A percentile compares a stretch with the other conserved stretches of the same genome.
Evolutionary conservation across 768 basidiomycete genomes (phyloP).

Genomic region (Amylocystis lapponica): DNA sequence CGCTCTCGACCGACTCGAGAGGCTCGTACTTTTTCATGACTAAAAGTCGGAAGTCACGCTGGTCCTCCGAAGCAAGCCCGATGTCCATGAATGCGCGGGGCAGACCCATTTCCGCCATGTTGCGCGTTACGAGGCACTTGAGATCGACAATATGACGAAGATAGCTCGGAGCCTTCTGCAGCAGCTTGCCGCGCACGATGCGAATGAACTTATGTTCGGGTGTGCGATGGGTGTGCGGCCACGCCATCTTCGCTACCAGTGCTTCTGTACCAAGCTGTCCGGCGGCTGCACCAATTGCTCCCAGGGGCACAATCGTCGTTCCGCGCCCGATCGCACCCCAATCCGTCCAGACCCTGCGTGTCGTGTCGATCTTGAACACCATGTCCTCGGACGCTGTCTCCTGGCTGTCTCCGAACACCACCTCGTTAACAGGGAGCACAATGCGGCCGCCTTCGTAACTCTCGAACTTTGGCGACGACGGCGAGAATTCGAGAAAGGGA

Average conservation of each 20-base stretch:
- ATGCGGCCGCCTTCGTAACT: neutral
- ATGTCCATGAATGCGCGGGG: constrained; percentile 5
- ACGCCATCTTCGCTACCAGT: constrained; percentile 6
- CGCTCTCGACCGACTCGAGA: constrained; percentile 16
- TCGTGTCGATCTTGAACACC: neutral
- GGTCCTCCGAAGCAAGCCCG: neutral
- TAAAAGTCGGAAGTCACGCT: constrained; percentile 16
- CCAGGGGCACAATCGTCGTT: neutral
- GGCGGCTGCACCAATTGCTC: neutral
- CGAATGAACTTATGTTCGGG: neutral
- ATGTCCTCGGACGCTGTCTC: neutral
- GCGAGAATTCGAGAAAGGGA: constrained; percentile 6
- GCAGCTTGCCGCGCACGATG: neutral
- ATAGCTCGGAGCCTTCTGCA: neutral
- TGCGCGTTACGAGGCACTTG: constrained; percentile 2
- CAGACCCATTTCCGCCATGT: constrained; percentile 7
- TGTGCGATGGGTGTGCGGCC: neutral
- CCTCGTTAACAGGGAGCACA: neutral
- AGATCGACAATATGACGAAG: constrained; percentile 3
- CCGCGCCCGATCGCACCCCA: neutral
- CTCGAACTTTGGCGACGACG: neutral
- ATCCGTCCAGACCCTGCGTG: neutral
- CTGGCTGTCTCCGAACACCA: neutral
- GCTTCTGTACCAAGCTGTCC: neutral
- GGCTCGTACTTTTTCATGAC: constrained; percentile 16